phyloP scores from a whole-genome alignment of 495 filamentous ascomycete species.

The Talaromyces proteolyticus region DNA sequence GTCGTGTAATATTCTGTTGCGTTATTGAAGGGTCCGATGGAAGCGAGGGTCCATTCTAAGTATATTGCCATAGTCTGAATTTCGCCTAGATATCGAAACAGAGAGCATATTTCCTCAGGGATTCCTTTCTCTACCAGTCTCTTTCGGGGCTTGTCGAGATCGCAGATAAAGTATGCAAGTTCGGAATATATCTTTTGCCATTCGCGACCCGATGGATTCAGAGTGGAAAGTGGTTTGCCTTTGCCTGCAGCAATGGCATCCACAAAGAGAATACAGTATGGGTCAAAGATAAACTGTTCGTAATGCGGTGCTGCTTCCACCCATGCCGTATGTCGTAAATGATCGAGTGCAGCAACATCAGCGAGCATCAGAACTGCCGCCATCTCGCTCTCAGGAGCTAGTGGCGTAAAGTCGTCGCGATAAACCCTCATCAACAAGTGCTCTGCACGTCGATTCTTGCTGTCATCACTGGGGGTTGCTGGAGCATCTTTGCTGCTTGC shows the following conservation, averaged over 20 bases:
- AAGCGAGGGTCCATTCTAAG: neutral
- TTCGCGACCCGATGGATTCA: neutral
- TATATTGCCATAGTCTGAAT: neutral
- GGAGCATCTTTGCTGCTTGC: neutral
- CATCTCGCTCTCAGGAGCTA: too few species aligned
- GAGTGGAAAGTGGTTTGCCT: neutral
- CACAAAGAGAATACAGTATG: neutral
- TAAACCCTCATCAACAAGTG: neutral
- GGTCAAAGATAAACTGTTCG: neutral
- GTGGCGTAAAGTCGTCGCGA: neutral
- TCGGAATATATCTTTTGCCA: neutral
- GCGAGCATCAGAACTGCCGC: neutral
- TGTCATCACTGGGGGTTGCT: neutral
- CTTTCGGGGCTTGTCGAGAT: neutral
- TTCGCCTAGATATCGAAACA: neutral
- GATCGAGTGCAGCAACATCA: neutral
- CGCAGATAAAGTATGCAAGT: neutral
- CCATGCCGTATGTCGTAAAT: neutral
- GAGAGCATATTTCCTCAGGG: neutral
- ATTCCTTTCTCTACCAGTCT: too few species aligned
- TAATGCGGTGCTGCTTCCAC: neutral
- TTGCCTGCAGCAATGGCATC: neutral
- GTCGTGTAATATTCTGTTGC: neutral
- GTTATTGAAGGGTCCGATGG: neutral
- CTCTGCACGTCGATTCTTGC: neutral